Percentiles rank a stretch among this genome's conserved stretches.
These are phyloP conservation scores for Aspergillus cavernicola DNA, from an alignment of 495 filamentous ascomycete species.

Conservation along the genomic window DNA sequence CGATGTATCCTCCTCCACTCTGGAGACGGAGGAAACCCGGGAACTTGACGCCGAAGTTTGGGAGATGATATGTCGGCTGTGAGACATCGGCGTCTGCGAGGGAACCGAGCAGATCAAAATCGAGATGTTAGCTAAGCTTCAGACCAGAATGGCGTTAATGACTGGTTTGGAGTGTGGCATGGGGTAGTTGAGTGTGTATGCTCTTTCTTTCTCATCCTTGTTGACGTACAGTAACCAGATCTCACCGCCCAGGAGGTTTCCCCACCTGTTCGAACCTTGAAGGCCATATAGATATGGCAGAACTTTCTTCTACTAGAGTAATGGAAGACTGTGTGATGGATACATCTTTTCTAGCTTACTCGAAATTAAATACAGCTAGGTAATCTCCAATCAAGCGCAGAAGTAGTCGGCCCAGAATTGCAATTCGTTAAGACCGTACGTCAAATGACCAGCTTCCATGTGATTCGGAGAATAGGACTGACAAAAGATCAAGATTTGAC, in stretches of 20 bases:
- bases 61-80: constrained; percentile 21
- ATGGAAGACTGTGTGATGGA: neutral
- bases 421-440: neutral
- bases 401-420: neutral
- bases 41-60: constrained; percentile 14
- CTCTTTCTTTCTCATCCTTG: too few species aligned
- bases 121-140: too few species aligned
- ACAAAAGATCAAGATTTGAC: constrained; percentile 7
- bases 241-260: neutral
- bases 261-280: too few species aligned
- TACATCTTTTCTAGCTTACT: constrained; percentile 4
- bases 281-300: too few species aligned
- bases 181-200: too few species aligned
- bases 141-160: too few species aligned
- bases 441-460: neutral
- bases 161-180: too few species aligned
- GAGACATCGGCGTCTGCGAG: constrained; percentile 23
- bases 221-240: neutral
- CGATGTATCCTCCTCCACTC: constrained; percentile 15
- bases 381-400: neutral
- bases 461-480: neutral
- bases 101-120: too few species aligned
- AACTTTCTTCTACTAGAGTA: too few species aligned
- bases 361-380: neutral
- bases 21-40: constrained; percentile 17